These are phyloP conservation scores for Kitagawia praeruptora DNA, from an alignment of 129 eudicot genomes.

Conservation along the genomic window DNA sequence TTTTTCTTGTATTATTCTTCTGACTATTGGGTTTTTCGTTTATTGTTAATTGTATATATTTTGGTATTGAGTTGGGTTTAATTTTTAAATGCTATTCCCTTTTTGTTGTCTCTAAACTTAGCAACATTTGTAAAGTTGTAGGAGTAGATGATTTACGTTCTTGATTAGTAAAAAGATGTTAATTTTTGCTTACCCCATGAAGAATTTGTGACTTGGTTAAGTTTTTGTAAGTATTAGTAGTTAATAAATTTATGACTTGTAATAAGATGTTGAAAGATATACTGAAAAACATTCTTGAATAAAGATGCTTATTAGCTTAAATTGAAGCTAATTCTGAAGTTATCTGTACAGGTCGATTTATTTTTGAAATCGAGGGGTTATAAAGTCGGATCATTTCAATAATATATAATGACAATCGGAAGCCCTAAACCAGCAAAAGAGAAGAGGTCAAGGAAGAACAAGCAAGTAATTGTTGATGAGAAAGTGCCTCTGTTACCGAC, in stretches of 20 bases:
- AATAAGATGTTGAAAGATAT: not conserved
- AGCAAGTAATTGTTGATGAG: constrained; percentile 51
- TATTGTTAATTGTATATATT: not conserved
- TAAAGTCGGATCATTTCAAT: not conserved
- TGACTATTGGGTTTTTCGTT: not conserved
- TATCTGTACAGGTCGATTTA: constrained; percentile 7
- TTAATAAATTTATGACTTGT: not conserved
- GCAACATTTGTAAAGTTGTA: too few relatives aligned
- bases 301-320: not conserved
- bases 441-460: constrained; percentile 55
- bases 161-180: not conserved
- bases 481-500: constrained; percentile 80
- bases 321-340: constrained; percentile 2
- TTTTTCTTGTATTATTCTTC: not conserved
- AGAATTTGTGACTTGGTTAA: not conserved
- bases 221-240: not conserved
- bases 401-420: constrained; percentile 46
- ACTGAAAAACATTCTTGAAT: not conserved
- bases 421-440: constrained; percentile 36
- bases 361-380: constrained; percentile 8
- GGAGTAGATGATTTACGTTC: not conserved
- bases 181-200: not conserved
- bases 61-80: not conserved
- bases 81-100: not conserved
- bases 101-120: too few relatives aligned